Conservation (phyloP, 2,329 filamentous ascomycete genomes). For the Rhinocladiella similis region DNA sequence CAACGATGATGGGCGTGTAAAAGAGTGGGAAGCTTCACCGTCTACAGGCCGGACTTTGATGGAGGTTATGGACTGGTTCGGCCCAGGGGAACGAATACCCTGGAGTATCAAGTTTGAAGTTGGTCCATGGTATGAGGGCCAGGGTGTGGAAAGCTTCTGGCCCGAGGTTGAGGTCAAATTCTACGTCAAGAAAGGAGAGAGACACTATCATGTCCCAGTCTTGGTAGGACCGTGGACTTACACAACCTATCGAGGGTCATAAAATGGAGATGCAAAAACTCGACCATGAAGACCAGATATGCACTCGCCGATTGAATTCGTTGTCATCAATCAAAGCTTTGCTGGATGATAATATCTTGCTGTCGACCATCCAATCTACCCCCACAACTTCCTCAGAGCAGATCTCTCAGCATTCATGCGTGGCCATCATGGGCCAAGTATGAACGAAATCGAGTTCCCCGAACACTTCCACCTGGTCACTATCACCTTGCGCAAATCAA, state of each 20-base stretch:
- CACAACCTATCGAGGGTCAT: constrained; percentile 53
- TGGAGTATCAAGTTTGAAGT: constrained; percentile 50
- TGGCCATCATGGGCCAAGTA: too few relatives aligned
- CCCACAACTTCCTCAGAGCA: too few relatives aligned
- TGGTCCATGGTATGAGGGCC: constrained; percentile 47
- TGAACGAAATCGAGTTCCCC: too few relatives aligned
- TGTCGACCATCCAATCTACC: neutral
- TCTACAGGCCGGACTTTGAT: constrained; percentile 24
- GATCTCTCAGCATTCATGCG: too few relatives aligned
- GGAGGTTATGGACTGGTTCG: constrained; percentile 28
- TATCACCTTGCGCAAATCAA: too few relatives aligned
- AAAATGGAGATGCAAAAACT: constrained; percentile 7
- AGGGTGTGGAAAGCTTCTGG: constrained; percentile 52
- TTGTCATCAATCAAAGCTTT: neutral
- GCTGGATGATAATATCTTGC: neutral
- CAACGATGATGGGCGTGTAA: constrained; percentile 48
- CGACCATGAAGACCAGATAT: neutral
- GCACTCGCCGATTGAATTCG: neutral
- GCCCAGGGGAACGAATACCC: constrained; percentile 40
- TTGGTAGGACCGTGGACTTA: constrained; percentile 53
- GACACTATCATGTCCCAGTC: constrained; percentile 54
- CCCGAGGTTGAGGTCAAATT: constrained; percentile 53
- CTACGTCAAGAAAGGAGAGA: constrained; percentile 48
- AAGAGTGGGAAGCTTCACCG: constrained; percentile 42
- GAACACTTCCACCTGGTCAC: too few relatives aligned